phyloP scores from a whole-genome alignment of 352 stramenopile genomes.

The Phytophthora macrochlamydospora region DNA sequence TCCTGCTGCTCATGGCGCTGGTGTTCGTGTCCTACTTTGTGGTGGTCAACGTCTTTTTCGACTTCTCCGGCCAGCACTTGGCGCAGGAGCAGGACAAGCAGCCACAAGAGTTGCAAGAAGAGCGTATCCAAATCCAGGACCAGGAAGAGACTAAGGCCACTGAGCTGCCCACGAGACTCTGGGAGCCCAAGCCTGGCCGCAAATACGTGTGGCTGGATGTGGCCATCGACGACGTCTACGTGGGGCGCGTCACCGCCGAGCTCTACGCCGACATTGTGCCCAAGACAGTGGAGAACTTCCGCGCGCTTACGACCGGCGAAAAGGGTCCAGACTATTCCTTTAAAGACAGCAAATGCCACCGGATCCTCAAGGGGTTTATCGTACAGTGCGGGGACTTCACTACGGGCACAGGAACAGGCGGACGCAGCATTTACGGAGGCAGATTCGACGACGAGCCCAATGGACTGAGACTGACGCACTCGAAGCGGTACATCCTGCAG shows the following conservation, averaged over 20 bases:
- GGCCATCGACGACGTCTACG: slow-evolving; percentile 88
- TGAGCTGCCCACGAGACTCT: slow-evolving; percentile 35
- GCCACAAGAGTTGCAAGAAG: slow-evolving; percentile 6
- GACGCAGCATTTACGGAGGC: slow-evolving; percentile 94
- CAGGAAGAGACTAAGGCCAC: slow-evolving; percentile 9
- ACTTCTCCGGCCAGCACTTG: slow-evolving; percentile 30
- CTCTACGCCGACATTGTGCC: slow-evolving; percentile 96
- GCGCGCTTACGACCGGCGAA: slow-evolving; percentile 97
- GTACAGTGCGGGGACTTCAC: slow-evolving; percentile 97
- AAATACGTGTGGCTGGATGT: slow-evolving; percentile 90
- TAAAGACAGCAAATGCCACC: slow-evolving; percentile 97
- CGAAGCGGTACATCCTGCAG: slow-evolving; percentile 90
- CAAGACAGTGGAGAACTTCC: slow-evolving; percentile 99
- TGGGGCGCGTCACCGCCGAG: slow-evolving; percentile 95
- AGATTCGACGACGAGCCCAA: slow-evolving; percentile 99
- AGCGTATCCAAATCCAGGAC: slow-evolving; percentile 2
- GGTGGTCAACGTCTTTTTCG: slow-evolving; percentile 74
- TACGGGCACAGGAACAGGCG: slow-evolving; percentile 93
- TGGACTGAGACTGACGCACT: slow-evolving; percentile 93
- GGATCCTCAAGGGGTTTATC: slow-evolving; percentile 97
- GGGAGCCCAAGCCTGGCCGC: slow-evolving; percentile 61
- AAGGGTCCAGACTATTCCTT: slow-evolving; percentile 93
- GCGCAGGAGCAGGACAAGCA: slow-evolving; percentile 12
- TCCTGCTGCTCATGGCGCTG: slow-evolving; percentile 57
- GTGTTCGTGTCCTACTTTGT: slow-evolving; percentile 73